Percentiles rank a stretch among this genome's conserved stretches.
Conservation (phyloP, 352 stramenopile species). For the Peronospora tabacina region DNA sequence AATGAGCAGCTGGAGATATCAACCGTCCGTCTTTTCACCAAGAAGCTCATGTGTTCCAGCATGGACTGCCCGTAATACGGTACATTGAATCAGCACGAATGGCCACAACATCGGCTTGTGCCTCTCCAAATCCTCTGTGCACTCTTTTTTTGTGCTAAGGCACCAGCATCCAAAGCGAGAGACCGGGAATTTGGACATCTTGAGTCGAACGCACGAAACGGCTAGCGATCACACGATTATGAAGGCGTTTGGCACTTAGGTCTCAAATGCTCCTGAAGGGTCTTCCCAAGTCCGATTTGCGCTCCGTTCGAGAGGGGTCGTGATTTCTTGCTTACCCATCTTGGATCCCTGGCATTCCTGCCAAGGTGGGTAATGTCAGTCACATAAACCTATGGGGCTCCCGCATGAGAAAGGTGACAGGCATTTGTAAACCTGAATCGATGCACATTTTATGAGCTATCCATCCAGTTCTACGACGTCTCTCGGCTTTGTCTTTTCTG, state of each 20-base stretch:
- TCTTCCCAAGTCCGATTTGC: too few relatives aligned
- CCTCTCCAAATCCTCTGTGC: constrained; percentile 21
- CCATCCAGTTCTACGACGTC: neutral
- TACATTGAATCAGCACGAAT: neutral
- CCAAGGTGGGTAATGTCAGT: constrained; percentile 14
- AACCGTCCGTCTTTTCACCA: constrained; percentile 10
- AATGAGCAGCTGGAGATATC: constrained; percentile 7
- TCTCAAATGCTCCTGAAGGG: too few relatives aligned
- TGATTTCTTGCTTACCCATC: constrained; percentile 11
- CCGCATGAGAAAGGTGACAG: neutral
- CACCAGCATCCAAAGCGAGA: constrained; percentile 9
- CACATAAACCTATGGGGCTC: constrained; percentile 8
- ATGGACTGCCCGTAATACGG: constrained; percentile 13
- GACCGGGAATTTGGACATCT: constrained; percentile 17
- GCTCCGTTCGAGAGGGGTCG: constrained; percentile 9
- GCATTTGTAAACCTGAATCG: neutral
- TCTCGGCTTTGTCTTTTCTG: too few relatives aligned
- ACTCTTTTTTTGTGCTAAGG: constrained; percentile 12
- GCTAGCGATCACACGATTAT: constrained; percentile 4
- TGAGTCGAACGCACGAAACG: constrained; percentile 13
- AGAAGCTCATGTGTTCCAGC: constrained; percentile 10
- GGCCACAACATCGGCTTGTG: neutral
- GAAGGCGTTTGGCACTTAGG: too few relatives aligned
- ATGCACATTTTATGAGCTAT: neutral
- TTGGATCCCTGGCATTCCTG: constrained; percentile 13